Base-by-base conservation (phyloP, 1,284 basidiomycete genomes). In the Moniliella sp. region DNA sequence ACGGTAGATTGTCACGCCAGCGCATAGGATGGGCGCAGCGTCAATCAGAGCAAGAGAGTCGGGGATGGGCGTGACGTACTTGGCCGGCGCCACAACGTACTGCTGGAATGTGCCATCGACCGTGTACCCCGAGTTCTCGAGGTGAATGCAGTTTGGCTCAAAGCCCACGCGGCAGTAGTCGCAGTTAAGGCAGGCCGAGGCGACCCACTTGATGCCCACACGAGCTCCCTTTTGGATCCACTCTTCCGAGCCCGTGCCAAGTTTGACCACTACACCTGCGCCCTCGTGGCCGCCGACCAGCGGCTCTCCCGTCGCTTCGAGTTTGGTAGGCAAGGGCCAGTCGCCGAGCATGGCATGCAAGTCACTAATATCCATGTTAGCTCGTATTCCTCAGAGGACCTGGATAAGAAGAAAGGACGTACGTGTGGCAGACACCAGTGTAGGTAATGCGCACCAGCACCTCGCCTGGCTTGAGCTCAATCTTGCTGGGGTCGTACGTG, bases 251-350 rank as follows among this genome's bases (percentile, higher is more conserved):
- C 74, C 65, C 14, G 68, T 65, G 28, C 73, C 80, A 47, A 84
- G 76, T 23, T 78, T 78, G 25, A 84, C 76, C 36, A 84, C 64
- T 31, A 68, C 48, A 30, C 65, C 66, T 4, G 61, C 61, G 29
- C 63, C 78, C 63, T 82, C 79, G 54, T 83, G 80, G 0, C 82
- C 82, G 21, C 80, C 82, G 39, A 84, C 71, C n/a, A n/a, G n/a
- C n/a, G n/a, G n/a, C n/a, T n/a, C n/a, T n/a, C n/a, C n/a, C n/a
- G n/a, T n/a, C n/a, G n/a, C n/a, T n/a, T n/a, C n/a, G n/a, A n/a
- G n/a, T n/a, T n/a, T n/a, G n/a, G n/a, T n/a, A n/a, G n/a, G n/a
- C n/a, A n/a, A n/a, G n/a, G n/a, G n/a, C n/a, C n/a, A n/a, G 34
- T 27, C 2, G 15, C n/a, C 15, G n/a, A 27, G n/a, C n/a, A n/a